Evolutionary conservation across 345 rosid genomes (phyloP).

Genomic region (Populus deltoides): DNA sequence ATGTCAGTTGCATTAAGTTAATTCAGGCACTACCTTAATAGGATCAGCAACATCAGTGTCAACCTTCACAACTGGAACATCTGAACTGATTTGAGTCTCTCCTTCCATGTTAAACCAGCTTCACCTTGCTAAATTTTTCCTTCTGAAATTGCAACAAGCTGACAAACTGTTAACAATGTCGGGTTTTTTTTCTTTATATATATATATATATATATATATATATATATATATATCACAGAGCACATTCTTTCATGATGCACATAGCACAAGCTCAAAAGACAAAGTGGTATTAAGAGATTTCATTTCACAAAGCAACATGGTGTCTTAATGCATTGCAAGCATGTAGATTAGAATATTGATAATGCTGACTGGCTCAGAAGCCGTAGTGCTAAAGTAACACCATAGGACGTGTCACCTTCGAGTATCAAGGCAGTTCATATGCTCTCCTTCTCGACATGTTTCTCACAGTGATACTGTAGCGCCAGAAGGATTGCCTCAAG

Average conservation of each 20-base stretch:
- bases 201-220: no score
- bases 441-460: no score
- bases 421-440: no score
- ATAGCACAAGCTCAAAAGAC: neutral
- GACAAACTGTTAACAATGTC: neutral
- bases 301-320: neutral
- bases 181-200: accelerated
- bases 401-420: no score
- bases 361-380: neutral
- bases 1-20: neutral
- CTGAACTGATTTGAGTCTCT: slow-evolving; percentile 46
- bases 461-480: no score
- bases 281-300: neutral
- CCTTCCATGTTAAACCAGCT: slow-evolving; percentile 52
- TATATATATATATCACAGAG: no score
- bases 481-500: no score
- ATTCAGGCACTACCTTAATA: slow-evolving; percentile 46
- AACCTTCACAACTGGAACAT: slow-evolving; percentile 49
- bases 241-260: neutral
- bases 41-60: slow-evolving; percentile 35
- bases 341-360: neutral
- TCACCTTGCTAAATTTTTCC: neutral
- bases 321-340: neutral
- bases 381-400: neutral
- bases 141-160: slow-evolving; percentile 9